These are phyloP conservation scores for Peniophora sp. DNA, from an alignment of 1,284 basidiomycete genomes.

Conservation along the genomic window DNA sequence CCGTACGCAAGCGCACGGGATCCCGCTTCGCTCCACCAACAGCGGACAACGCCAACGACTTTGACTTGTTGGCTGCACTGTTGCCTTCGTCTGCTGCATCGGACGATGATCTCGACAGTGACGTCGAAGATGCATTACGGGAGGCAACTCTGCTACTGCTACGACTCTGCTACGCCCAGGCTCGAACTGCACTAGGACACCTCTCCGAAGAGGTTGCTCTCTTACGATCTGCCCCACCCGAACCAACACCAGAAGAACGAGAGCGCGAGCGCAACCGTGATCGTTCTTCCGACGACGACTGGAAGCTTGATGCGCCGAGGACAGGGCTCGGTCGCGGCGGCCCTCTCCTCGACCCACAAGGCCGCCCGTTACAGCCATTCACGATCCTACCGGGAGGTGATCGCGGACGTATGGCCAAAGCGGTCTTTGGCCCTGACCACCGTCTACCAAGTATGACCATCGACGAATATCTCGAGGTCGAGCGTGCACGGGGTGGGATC, in stretches of 20 bases:
- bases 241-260: slow-evolving; percentile 21
- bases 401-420: slow-evolving; percentile 62
- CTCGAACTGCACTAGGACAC: slow-evolving; percentile 61
- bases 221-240: slow-evolving; percentile 39
- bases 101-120: slow-evolving; percentile 51
- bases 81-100: slow-evolving; percentile 35
- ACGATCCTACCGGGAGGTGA: slow-evolving; percentile 78
- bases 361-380: slow-evolving; percentile 83
- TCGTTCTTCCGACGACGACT: slow-evolving; percentile 46
- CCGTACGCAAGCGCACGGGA: slow-evolving; percentile 26
- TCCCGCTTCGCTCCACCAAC: neutral
- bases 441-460: slow-evolving; percentile 93
- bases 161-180: slow-evolving; percentile 65
- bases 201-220: slow-evolving; percentile 70
- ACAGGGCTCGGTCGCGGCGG: slow-evolving; percentile 32
- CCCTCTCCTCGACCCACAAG: slow-evolving; percentile 65
- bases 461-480: slow-evolving; percentile 91
- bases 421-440: slow-evolving; percentile 86
- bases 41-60: slow-evolving; percentile 27
- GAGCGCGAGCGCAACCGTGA: slow-evolving; percentile 17
- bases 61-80: slow-evolving; percentile 55
- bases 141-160: slow-evolving; percentile 65
- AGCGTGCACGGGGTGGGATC: slow-evolving; percentile 79
- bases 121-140: slow-evolving; percentile 58
- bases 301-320: slow-evolving; percentile 68